Evolutionary conservation across 169 alveolate species (phyloP), one percentile per base, ranked within the genome.

Genomic region (Cryptosporidium sp.): DNA sequence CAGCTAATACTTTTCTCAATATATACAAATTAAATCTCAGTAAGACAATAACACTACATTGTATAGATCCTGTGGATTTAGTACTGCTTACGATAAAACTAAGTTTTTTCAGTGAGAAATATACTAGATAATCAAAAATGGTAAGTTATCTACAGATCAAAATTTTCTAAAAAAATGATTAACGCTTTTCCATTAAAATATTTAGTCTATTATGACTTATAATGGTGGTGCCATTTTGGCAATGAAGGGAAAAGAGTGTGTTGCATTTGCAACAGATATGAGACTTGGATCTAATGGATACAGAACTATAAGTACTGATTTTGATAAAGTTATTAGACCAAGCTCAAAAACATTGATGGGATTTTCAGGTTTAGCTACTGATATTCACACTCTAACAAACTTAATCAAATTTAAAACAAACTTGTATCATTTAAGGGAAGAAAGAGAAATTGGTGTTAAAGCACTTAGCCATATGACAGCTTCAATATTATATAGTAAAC

Each of bases 181-280:
- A 48, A 48, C 18, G 0, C 37, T 56, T n/a, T 56, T 21, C 6
- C 35, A 42, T 26, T 71, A 14, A 16, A 18, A 18, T 16, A 1
- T 48, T 26, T 75, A 85, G 92, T 85, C 92, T 44, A 94, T 95
- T 70, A 85, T 92, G 73, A 92, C 94, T 70, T 98, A 97, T 94
- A 98, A 98, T 92, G 99, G 99, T 6, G 97, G 97, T 62, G 97
- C 99, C 56, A 96, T 97, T 62, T 95, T 98, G 84, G 99, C 99
- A n/a, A 98, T 98, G 99, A 93, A 96, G 18, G 99, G 99, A 62
- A 93, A 97, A 26, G 95, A 95, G 73, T 98, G 99, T 84, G 98
- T 97, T 23, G 99, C 99, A 23, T 96, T 98, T 80, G 99, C 99
- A 45, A 93, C 98, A 26, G 99, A 98, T 87, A 94, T 95, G 91